Evolutionary conservation across 306 rosid species (phyloP), one percentile per base, ranked within the genome.

Genomic region (Sophora flavescens): DNA sequence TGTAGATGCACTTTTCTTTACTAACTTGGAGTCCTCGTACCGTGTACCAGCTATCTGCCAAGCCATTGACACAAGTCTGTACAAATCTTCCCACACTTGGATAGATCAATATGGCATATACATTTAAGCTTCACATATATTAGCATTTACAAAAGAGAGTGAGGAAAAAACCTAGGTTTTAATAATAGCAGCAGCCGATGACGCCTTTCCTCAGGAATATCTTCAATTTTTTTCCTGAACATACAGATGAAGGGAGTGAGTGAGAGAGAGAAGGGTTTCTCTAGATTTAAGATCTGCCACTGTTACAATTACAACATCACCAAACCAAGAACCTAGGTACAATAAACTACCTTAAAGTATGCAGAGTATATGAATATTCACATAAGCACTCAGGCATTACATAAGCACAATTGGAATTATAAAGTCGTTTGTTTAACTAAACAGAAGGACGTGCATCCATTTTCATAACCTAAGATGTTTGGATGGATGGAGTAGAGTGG

Each of bases 31-130:
- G 78, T 93, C 91, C 68, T 79, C 87, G 45, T 86, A 93, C 81
- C 93, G 80, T 8, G 93, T 81, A 39, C 98, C 96, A 56, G 97
- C 93, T 78, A 93, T 83, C 79, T 87, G 89, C 98, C 98, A 93
- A 51, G 97, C 96, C 82, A 76, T 87, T 65, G 98, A 87, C 66
- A 89, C 63, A 60, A 85, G 90, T 82, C 98, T 93, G 85, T 85
- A 53, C 72, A 84, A 62, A 68, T 44, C 35, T 33, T 75, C 45
- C 61, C 74, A 58, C 53, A 28, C 75, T 47, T 53, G 14, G 28
- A 78, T 50, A 61, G 50, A 71, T 6, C 60, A 68, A 13, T 51
- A 67, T 14, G 5, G n/a, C 65, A 38, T n/a, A 63, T 0, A 69
- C 60, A 70, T 16, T 44, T 17, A 52, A 68, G 50, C 8, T 73